Base-by-base conservation (phyloP, 352 stramenopile species). In the Phytophthora macrochlamydospora region DNA sequence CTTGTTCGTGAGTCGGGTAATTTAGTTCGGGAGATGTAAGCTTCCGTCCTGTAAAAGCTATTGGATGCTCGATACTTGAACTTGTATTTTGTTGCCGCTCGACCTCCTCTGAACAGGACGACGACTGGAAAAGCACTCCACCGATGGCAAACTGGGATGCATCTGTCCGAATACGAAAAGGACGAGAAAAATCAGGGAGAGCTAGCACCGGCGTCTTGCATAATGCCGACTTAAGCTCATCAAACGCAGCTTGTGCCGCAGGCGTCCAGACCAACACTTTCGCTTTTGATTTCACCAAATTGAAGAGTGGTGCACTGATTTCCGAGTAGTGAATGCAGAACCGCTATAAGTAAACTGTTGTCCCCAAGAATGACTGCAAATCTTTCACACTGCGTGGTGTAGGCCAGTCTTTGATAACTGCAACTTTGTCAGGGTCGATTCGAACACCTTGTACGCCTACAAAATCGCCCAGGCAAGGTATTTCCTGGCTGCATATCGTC, bases 1-100 rank as follows among this genome's bases (percentile, higher is more conserved):
- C 18, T 24, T 24, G 18, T 24, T 69, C 55, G 44, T 59, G 54
- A 12, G 62, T 69, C 0, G 54, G 62, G 31, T 69, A 69, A 37
- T 65, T 65, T 6, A 63, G 50, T 13, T 65, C 49, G 30, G 62
- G 40, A 5, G 55, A 42, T 6, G 30, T 57, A 2, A 67, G 31
- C 28, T 67, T 60, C 14, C 28, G 32, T 31, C 51, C 59, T 7
- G 18, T 45, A 37, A 52, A 56, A 14, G 51, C 59, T 5, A 66
- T 66, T 32, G 59, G 18, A 24, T 30, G 12, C 49, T 33, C 49
- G 38, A 50, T 43, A 43, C 12, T 43, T 14, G 8, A n/a, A 55
- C 37, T 32, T 3, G 37, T 13, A 43, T 43, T 12, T 30, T 6
- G 13, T 33, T 28, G 0, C 7, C 9, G 11, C 56, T 63, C 56